A percentile compares a stretch with the other conserved stretches of the same genome.
These are phyloP conservation scores for Trichoderma parareesei DNA, from an alignment of 495 filamentous ascomycete genomes.

Conservation along the genomic window DNA sequence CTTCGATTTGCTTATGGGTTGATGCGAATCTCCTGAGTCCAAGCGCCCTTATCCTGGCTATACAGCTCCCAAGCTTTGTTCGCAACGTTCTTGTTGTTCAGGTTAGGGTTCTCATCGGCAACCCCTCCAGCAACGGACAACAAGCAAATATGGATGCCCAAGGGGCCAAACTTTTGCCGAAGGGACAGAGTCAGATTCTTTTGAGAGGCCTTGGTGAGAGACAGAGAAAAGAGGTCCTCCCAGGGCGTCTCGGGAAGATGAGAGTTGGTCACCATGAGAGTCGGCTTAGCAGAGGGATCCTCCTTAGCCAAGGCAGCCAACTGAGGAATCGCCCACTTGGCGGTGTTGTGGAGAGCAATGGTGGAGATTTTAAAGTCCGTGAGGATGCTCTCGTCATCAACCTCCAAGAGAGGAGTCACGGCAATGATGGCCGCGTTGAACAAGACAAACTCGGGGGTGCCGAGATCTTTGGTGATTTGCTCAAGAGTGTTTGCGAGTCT, in stretches of 20 bases:
- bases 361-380: constrained; percentile 33
- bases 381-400: constrained; percentile 27
- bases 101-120: constrained; percentile 18
- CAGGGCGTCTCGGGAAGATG: constrained; percentile 26
- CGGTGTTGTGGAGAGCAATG: constrained; percentile 28
- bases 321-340: constrained; percentile 27
- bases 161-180: constrained; percentile 20
- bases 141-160: constrained; percentile 31
- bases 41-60: constrained; percentile 17
- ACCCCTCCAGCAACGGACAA: constrained; percentile 31
- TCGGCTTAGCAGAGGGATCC: constrained; percentile 21
- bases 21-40: neutral
- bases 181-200: constrained; percentile 30
- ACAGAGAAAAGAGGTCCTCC: constrained; percentile 32
- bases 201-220: constrained; percentile 35
- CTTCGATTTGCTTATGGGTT: neutral
- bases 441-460: constrained; percentile 27
- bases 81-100: constrained; percentile 33
- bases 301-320: constrained; percentile 22
- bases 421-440: constrained; percentile 35
- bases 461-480: constrained; percentile 23
- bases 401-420: constrained; percentile 21
- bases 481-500: constrained; percentile 22
- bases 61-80: constrained; percentile 30
- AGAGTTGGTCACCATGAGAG: constrained; percentile 30